Percentiles rank a stretch among this genome's conserved stretches.
Evolutionary conservation across 2,329 filamentous ascomycete species (phyloP).

Genomic region (Colletotrichum australisinense): DNA sequence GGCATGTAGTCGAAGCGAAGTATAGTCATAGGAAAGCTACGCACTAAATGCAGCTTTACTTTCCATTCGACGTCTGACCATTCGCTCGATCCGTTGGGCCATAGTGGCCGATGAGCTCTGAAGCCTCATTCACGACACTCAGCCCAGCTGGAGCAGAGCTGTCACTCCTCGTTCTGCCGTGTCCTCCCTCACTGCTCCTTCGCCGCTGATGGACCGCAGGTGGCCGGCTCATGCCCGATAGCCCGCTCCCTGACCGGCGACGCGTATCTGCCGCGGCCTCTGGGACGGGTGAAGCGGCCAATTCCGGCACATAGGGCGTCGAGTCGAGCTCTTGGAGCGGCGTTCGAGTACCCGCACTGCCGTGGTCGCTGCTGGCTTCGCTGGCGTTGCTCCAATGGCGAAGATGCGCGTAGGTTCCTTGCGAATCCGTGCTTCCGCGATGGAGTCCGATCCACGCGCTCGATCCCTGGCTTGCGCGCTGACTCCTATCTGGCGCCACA

Average conservation of each 20-base stretch:
- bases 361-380: slow-evolving; percentile 50
- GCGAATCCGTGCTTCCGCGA: slow-evolving; percentile 52
- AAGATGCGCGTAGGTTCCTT: slow-evolving; percentile 48
- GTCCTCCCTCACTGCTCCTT: slow-evolving; percentile 40
- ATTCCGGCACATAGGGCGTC: slow-evolving; percentile 48
- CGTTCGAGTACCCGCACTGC: slow-evolving; percentile 37
- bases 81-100: slow-evolving; percentile 52
- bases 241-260: slow-evolving; percentile 43
- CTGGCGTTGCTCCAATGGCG: slow-evolving; percentile 58
- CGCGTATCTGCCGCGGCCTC: slow-evolving; percentile 38
- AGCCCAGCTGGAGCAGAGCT: slow-evolving; percentile 39
- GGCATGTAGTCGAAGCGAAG: not conserved
- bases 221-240: slow-evolving; percentile 38
- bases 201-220: slow-evolving; percentile 41
- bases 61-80: slow-evolving; percentile 53
- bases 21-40: not conserved
- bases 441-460: slow-evolving; percentile 38
- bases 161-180: slow-evolving; percentile 39
- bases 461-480: slow-evolving; percentile 39
- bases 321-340: slow-evolving; percentile 52
- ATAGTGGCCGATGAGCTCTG: slow-evolving; percentile 57
- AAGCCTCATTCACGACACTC: slow-evolving; percentile 55
- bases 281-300: slow-evolving; percentile 47
- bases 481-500: slow-evolving; percentile 30
- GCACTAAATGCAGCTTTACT: not conserved